Evolutionary conservation across 306 rosid species (phyloP).

Genomic region (Albizia julibrissin): DNA sequence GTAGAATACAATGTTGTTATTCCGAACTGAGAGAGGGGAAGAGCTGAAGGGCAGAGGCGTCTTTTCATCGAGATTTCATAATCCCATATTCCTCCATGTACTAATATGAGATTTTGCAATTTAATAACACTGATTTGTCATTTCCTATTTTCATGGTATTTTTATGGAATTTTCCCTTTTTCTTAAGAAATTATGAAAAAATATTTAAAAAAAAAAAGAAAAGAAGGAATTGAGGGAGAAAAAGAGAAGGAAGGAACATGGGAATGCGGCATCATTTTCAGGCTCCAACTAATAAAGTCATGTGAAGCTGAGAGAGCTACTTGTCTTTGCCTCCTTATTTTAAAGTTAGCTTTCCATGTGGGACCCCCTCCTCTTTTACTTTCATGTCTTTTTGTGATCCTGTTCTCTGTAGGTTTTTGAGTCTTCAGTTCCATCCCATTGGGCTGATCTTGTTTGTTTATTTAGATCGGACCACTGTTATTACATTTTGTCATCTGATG

Average conservation of each 20-base stretch:
- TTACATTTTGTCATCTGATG: background rate
- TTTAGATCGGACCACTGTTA: background rate
- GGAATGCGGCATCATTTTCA: constrained; percentile 51
- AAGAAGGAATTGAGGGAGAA: background rate
- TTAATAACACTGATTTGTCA: too few species aligned
- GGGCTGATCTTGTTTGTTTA: background rate
- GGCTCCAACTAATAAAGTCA: constrained; percentile 71
- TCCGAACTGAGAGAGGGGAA: too few species aligned
- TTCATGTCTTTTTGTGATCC: background rate
- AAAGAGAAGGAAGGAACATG: constrained; percentile 48
- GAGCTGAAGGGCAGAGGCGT: too few species aligned
- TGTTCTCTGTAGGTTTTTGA: background rate
- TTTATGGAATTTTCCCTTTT: too few species aligned
- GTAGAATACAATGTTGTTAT: too few species aligned
- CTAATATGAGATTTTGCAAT: too few species aligned
- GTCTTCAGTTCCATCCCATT: background rate
- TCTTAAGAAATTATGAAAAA: too few species aligned
- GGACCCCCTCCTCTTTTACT: constrained; percentile 28
- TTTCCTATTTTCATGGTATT: too few species aligned
- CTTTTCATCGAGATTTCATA: too few species aligned
- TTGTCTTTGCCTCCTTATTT: constrained; percentile 60
- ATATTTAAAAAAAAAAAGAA: background rate
- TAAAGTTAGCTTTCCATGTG: constrained; percentile 37
- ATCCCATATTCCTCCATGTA: too few species aligned
- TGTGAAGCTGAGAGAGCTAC: constrained; percentile 62